Conservation (phyloP, 192 early-diverging fungal species). For the Coemansia reversa region DNA sequence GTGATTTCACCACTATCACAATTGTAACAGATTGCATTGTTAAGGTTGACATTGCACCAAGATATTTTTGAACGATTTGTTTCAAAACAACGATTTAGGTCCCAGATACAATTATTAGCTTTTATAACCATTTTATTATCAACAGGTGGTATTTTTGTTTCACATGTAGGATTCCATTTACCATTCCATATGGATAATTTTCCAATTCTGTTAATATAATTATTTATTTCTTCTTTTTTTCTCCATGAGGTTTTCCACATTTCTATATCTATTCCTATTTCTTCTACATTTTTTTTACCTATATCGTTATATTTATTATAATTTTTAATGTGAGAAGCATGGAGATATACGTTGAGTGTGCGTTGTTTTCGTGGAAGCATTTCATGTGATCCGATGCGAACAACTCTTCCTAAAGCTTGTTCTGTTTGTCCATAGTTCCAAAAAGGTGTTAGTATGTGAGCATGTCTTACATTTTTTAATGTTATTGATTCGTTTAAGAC, state of each 20-base stretch:
- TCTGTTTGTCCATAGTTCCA: conserved; percentile 25
- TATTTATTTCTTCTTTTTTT: conserved; percentile 13
- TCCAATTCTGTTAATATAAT: conserved; percentile 3
- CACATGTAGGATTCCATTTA: background rate
- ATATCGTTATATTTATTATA: background rate
- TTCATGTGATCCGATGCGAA: conserved; percentile 18
- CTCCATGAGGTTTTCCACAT: conserved; percentile 21
- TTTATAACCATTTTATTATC: conserved; percentile 5
- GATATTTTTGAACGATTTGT: conserved; percentile 20
- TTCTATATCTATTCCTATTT: conserved; percentile 18
- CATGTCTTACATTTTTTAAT: conserved; percentile 24
- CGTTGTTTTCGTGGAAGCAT: conserved; percentile 1
- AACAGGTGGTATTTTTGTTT: conserved; percentile 3
- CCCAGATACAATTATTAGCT: conserved; percentile 14
- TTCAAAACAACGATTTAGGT: conserved; percentile 17
- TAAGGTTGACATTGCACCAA: conserved; percentile 14
- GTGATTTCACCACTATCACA: conserved; percentile 1
- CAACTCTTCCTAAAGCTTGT: conserved; percentile 20
- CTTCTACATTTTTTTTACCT: no score
- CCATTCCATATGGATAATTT: conserved; percentile 13
- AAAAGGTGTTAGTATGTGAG: conserved; percentile 20
- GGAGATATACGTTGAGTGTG: conserved; percentile 9
- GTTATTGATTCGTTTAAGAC: conserved; percentile 19
- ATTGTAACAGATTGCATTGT: conserved; percentile 14
- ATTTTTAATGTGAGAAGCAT: conserved; percentile 6